Evolutionary conservation across 495 filamentous ascomycete species (phyloP).

Genomic region (Penicillium psychrofluorescens): DNA sequence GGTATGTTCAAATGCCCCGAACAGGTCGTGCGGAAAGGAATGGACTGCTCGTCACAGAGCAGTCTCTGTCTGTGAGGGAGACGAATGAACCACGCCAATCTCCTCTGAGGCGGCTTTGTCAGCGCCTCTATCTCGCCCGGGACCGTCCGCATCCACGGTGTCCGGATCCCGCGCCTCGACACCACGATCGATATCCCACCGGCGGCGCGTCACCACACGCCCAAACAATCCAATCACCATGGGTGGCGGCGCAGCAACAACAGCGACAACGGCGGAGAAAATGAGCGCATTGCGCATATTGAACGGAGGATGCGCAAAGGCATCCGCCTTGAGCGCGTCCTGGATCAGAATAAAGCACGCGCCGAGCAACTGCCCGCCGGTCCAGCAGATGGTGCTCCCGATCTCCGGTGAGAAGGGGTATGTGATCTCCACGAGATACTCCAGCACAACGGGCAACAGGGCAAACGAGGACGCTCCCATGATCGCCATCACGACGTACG

Average conservation of each 20-base stretch:
- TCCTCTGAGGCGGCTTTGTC: too few species aligned
- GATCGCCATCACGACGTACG: conserved; percentile 57
- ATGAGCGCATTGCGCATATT: conserved; percentile 72
- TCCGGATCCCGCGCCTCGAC: conserved; percentile 14
- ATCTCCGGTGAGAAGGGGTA: conserved; percentile 86
- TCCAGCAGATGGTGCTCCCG: conserved; percentile 75
- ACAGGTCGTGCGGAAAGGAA: too few species aligned
- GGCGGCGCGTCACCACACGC: conserved; percentile 41
- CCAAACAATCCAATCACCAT: conserved; percentile 62
- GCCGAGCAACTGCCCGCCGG: conserved; percentile 62
- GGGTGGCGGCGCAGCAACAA: conserved; percentile 58
- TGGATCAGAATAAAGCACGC: conserved; percentile 76
- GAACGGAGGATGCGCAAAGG: conserved; percentile 44
- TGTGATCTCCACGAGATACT: conserved; percentile 80
- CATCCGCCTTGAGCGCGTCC: conserved; percentile 64
- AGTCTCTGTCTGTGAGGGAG: too few species aligned
- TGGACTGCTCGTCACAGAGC: too few species aligned
- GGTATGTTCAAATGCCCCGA: too few species aligned
- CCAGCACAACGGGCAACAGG: conserved; percentile 76
- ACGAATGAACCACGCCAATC: too few species aligned
- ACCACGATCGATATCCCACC: conserved; percentile 51
- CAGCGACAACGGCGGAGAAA: conserved; percentile 66
- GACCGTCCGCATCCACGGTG: neutral
- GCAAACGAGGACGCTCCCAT: conserved; percentile 77
- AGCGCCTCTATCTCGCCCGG: neutral